Evolutionary conservation across 805 yeast genomes (phyloP).

Genomic region (Lipomyces japonicus): DNA sequence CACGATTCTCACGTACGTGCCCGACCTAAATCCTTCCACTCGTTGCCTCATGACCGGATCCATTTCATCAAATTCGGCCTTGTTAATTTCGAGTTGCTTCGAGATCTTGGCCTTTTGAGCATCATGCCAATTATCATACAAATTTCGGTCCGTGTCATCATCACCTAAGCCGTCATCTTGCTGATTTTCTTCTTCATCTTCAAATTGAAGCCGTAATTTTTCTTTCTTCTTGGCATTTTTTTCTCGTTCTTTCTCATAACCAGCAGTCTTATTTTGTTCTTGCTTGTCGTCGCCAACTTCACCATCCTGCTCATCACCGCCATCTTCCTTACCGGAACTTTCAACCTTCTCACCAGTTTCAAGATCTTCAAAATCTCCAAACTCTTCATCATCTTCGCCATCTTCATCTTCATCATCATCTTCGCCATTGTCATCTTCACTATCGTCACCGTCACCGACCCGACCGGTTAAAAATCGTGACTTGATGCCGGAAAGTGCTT

Average conservation of each 20-base stretch:
- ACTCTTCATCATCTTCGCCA: slow-evolving; percentile 50
- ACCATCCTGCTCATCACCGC: slow-evolving; percentile 38
- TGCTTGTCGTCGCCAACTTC: slow-evolving; percentile 31
- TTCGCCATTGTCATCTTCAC: slow-evolving; percentile 39
- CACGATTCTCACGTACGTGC: slow-evolving; percentile 86
- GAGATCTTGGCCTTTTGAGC: slow-evolving; percentile 95
- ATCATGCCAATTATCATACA: slow-evolving; percentile 96
- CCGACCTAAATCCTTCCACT: slow-evolving; percentile 90
- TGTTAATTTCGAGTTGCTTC: slow-evolving; percentile 90
- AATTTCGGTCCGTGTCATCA: slow-evolving; percentile 72
- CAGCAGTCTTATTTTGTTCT: slow-evolving; percentile 29
- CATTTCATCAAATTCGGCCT: slow-evolving; percentile 60
- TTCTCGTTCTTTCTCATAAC: slow-evolving; percentile 72
- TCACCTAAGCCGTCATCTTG: slow-evolving; percentile 55
- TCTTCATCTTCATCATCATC: slow-evolving; percentile 54
- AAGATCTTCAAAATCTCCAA: slow-evolving; percentile 37
- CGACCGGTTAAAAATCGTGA: slow-evolving; percentile 27
- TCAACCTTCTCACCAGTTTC: slow-evolving; percentile 40
- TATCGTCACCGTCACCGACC: slow-evolving; percentile 35
- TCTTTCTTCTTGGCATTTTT: slow-evolving; percentile 87
- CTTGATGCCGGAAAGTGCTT: slow-evolving; percentile 13
- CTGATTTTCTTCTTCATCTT: slow-evolving; percentile 66
- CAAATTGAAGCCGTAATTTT: slow-evolving; percentile 81
- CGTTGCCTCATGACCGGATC: slow-evolving; percentile 70
- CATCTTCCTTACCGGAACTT: slow-evolving; percentile 41